Conservation (phyloP, 148 eudicot species). For the Arctostaphylos glauca region DNA sequence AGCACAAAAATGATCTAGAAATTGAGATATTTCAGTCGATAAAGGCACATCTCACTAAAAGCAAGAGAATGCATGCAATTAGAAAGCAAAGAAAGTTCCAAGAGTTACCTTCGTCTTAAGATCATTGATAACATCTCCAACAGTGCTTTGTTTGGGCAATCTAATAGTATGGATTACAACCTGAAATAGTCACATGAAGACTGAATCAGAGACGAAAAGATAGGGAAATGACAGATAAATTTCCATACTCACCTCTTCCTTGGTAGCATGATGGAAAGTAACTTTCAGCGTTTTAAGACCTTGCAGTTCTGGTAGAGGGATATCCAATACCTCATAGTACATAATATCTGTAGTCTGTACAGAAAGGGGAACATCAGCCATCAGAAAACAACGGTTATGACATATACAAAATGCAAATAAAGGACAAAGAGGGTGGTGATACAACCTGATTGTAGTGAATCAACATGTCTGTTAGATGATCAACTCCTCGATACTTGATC, state of each 20-base stretch:
- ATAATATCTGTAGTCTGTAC: conserved; percentile 39
- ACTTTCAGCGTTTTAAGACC: conserved; percentile 59
- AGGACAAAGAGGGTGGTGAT: neutral
- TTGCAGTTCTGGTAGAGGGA: conserved; percentile 52
- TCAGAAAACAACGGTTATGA: neutral
- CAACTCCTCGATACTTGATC: conserved; percentile 30
- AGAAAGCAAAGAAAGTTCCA: conserved; percentile 9
- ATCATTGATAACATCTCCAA: conserved; percentile 44
- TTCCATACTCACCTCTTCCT: conserved; percentile 50
- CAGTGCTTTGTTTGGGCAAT: conserved; percentile 51
- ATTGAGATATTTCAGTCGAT: too few relatives aligned
- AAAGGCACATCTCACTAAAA: neutral
- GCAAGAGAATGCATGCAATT: neutral
- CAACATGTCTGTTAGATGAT: conserved; percentile 33
- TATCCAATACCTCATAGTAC: conserved; percentile 50
- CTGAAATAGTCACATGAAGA: conserved; percentile 27
- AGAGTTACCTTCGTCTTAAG: conserved; percentile 41
- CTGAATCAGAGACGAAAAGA: neutral
- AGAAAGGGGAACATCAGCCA: conserved; percentile 10
- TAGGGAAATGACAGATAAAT: neutral
- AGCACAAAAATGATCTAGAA: neutral
- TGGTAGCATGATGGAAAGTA: conserved; percentile 56
- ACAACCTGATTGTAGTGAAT: conserved; percentile 34
- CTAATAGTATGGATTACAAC: conserved; percentile 42
- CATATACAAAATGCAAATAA: neutral